A percentile compares a stretch with the other conserved stretches of the same genome.
phyloP scores from a whole-genome alignment of 495 filamentous ascomycete genomes.

The Tirmania nivea region DNA sequence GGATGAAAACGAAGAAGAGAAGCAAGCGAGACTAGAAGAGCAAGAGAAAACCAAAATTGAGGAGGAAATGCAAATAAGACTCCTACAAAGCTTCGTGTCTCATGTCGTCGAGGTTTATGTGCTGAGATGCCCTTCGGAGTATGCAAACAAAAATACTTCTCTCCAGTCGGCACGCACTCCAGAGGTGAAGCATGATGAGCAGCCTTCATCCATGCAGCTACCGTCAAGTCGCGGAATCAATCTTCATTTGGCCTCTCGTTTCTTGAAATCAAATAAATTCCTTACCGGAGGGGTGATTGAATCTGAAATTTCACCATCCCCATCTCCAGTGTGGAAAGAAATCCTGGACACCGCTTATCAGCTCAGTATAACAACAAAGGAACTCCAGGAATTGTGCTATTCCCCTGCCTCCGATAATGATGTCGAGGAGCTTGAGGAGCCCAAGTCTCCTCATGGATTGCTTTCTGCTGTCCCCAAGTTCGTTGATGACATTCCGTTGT shows the following conservation, averaged over 20 bases:
- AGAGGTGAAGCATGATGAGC: not conserved
- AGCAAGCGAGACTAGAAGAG: slow-evolving; percentile 67
- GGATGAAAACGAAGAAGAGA: slow-evolving; percentile 5
- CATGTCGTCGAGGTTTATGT: slow-evolving; percentile 70
- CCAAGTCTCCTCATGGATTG: slow-evolving; percentile 20
- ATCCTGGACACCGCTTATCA: not conserved
- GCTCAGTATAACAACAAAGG: slow-evolving; percentile 24
- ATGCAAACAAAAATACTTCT: not conserved
- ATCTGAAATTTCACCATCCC: not conserved
- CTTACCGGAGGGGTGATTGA: not conserved
- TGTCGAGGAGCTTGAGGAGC: slow-evolving; percentile 11
- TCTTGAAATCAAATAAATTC: not conserved
- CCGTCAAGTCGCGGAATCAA: not conserved
- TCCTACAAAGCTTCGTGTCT: slow-evolving; percentile 69
- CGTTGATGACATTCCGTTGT: slow-evolving; percentile 47
- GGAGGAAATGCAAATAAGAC: slow-evolving; percentile 42
- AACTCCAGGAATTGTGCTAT: slow-evolving; percentile 24
- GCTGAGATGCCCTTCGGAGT: slow-evolving; percentile 11
- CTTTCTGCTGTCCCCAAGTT: slow-evolving; percentile 17
- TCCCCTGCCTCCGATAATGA: slow-evolving; percentile 11
- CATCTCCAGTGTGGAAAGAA: not conserved
- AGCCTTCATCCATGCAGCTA: not conserved
- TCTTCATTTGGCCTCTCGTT: not conserved
- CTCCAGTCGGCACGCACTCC: not conserved
- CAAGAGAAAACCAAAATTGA: slow-evolving; percentile 33